Base-by-base conservation (phyloP, 2,329 filamentous ascomycete species). In the Alternaria novae-zelandiae region DNA sequence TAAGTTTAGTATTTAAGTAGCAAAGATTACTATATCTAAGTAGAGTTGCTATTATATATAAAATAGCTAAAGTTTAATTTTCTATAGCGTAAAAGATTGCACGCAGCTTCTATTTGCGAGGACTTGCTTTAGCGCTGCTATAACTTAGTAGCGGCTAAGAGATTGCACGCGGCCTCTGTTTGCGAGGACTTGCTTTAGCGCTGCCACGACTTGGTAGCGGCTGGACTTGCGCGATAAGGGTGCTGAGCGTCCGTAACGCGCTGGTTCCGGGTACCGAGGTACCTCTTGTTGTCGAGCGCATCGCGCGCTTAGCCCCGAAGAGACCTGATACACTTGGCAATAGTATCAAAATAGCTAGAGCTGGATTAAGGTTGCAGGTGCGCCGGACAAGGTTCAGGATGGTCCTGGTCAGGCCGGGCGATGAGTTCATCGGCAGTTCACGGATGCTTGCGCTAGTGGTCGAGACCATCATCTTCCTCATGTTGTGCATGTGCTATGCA, bases 351-450 rank as follows among this genome's bases (percentile, higher is more conserved):
- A 43, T 50, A 50, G 21, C 49, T 44, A 57, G 28, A 43, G 55
- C 49, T 57, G 45, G 17, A 41, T 43, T 58, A 58, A 58, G 46
- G 56, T 58, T 58, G 56, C 17, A 58, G 32, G 41, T 49, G 56
- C 56, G 32, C 41, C 3, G 23, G 32, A 51, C 45, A 30, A 28
- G 46, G 30, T 41, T 28, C 46, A 58, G 30, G 5, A 51, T 51
- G 32, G 56, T 41, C 56, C 56, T 53, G 47, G 46, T 32, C 30
- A 41, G 46, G 30, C 45, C 45, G 7, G 55, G 20, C 55, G 45
- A 46, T 15, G 25, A 56, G 54, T 56, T 56, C 54, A 53, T 53
- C 56, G 56, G 56, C 32, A 44, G 46, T 44, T 51, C 32, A 21
- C 49, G 49, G 28, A 53, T 53, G 30, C 32, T 21, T 44, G 56